phyloP scores from a whole-genome alignment of 768 basidiomycete genomes.

The Obba rivulosa region DNA sequence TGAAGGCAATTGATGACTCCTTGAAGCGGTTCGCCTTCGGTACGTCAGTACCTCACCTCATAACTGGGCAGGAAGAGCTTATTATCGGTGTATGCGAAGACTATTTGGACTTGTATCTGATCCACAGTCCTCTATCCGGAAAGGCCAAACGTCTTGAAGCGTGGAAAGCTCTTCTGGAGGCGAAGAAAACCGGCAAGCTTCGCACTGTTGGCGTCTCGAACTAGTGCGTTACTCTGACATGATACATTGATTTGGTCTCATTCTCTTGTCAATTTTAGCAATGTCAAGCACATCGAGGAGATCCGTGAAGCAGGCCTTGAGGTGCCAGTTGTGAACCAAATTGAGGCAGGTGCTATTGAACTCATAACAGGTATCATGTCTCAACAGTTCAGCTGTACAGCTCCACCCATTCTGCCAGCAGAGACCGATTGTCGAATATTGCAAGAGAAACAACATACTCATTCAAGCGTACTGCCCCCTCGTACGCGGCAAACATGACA shows the following conservation, averaged over 20 bases:
- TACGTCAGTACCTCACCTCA: slow-evolving; percentile 27
- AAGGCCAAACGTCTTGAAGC: slow-evolving; percentile 30
- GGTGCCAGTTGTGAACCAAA: slow-evolving; percentile 72
- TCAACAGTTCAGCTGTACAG: too few relatives aligned
- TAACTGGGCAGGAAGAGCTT: neutral
- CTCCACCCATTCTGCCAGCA: slow-evolving; percentile 80
- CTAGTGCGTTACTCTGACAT: slow-evolving; percentile 30
- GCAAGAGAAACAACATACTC: slow-evolving; percentile 30
- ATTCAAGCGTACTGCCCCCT: slow-evolving; percentile 58
- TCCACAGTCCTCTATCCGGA: slow-evolving; percentile 37
- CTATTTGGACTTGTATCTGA: slow-evolving; percentile 41
- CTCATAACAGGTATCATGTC: too few relatives aligned
- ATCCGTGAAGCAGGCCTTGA: slow-evolving; percentile 57
- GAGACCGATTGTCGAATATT: slow-evolving; percentile 70
- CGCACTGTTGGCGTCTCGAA: slow-evolving; percentile 41
- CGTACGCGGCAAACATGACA: slow-evolving; percentile 39
- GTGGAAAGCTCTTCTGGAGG: slow-evolving; percentile 35
- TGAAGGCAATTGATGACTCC: slow-evolving; percentile 55
- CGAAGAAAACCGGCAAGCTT: slow-evolving; percentile 31
- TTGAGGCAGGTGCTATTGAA: slow-evolving; percentile 48
- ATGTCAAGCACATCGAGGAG: slow-evolving; percentile 69
- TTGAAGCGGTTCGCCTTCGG: slow-evolving; percentile 55
- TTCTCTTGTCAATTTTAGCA: slow-evolving; percentile 42
- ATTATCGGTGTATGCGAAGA: slow-evolving; percentile 4
- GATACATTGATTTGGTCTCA: slow-evolving; percentile 2